Base-by-base conservation (phyloP, 179 eudicot genomes). In the Pouteria campechiana region DNA sequence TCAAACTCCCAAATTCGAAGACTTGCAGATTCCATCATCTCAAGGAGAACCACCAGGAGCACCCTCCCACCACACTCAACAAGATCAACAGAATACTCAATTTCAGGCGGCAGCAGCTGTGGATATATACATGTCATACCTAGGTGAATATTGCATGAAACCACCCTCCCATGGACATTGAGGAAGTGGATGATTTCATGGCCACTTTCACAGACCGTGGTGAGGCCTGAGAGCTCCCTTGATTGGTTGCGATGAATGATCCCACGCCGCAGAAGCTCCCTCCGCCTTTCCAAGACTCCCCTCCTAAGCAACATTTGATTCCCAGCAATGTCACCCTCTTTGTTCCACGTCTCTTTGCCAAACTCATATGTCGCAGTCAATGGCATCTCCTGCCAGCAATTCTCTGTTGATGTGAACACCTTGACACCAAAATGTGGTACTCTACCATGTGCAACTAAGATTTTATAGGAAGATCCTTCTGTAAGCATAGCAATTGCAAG, bases 41-140 rank as follows among this genome's bases (percentile, higher is more conserved):
- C 66, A 0, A 44, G 40, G 0, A 60, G 54, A 25, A 60, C 32
- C 2, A 53, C 59, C 2, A 41, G 59, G 8, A 17, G 28, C 21
- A 60, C n/a, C 10, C 47, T 32, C 15, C 60, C 66, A 6, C 49
- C 33, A 28, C 42, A 40, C 44, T 60, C 49, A 10, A 60, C 38
- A 4, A 60, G 25, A 17, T 60, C 66, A 34, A 60, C 47, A 6
- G 66, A 46, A 38, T 60, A 60, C 45, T 60, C 66, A 2, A 22
- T 25, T 12, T 38, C 25, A 5, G 34, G 37, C 3, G 66, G 66
- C 25, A 60, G 40, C 3, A 60, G 6, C 17, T 60, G 37, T 15
- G 66, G 66, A 27, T 60, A 60, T 36, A 45, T 60, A 24, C 3
- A 46, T 23, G 29, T 45, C 43, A 20, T 17, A 15, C 10, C 25